These are phyloP conservation scores for Pseudogymnoascus sp. DNA, from an alignment of 2,329 filamentous ascomycete species.

Conservation along the genomic window DNA sequence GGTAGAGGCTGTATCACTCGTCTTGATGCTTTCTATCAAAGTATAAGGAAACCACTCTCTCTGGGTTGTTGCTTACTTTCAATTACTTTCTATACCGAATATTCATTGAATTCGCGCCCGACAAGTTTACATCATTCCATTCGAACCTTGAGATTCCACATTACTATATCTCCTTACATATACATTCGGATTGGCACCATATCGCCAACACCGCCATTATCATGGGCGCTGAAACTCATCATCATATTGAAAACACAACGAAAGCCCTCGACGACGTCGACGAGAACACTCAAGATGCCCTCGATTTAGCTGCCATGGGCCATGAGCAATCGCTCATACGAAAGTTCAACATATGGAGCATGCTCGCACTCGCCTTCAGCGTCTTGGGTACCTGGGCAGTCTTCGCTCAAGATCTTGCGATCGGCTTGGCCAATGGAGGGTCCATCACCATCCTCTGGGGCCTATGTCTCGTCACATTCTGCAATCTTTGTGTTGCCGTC, in stretches of 20 bases:
- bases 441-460: conserved; percentile 49
- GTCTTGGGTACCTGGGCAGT: conserved; percentile 52
- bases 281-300: conserved; percentile 33
- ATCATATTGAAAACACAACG: not conserved
- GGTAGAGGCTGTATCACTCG: not conserved
- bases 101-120: not conserved
- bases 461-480: conserved; percentile 42
- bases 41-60: not conserved
- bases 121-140: not conserved
- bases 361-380: conserved; percentile 49
- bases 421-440: conserved; percentile 46
- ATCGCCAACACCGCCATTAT: not conserved
- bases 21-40: not conserved
- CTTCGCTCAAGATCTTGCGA: conserved; percentile 44
- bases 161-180: not conserved
- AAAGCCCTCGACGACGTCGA: conserved; percentile 18
- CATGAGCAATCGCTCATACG: conserved; percentile 36
- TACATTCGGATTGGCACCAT: not conserved
- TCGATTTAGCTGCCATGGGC: conserved; percentile 34
- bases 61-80: not conserved
- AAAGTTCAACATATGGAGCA: conserved; percentile 47
- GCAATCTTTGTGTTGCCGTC: conserved; percentile 45
- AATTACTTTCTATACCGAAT: not conserved
- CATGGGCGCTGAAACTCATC: not conserved
- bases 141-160: not conserved